A percentile compares a stretch with the other conserved stretches of the same genome.
phyloP scores from a whole-genome alignment of 176 grass and related monocot genomes.

The Aechmea fasciata region DNA sequence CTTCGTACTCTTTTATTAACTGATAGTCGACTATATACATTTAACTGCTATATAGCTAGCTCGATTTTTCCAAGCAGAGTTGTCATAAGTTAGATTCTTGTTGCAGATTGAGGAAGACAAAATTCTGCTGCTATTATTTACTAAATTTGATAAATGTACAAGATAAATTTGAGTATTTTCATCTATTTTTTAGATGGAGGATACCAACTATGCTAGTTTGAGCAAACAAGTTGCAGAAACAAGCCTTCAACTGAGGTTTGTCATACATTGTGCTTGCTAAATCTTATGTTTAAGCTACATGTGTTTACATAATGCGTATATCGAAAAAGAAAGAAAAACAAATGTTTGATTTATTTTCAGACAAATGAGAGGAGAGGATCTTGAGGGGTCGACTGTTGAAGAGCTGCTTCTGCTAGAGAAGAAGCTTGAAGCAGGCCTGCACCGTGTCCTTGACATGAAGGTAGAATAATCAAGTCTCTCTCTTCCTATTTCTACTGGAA shows the following conservation, averaged over 20 bases:
- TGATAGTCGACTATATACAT: too few species aligned
- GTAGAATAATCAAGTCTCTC: slow-evolving; percentile 18
- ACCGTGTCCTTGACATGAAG: slow-evolving; percentile 68
- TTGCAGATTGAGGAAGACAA: neutral
- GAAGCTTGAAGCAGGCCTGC: slow-evolving; percentile 69
- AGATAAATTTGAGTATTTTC: slow-evolving; percentile 4
- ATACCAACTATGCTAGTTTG: slow-evolving; percentile 49
- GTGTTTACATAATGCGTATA: slow-evolving; percentile 10
- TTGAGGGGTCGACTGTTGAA: slow-evolving; percentile 55
- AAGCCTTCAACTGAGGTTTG: slow-evolving; percentile 67
- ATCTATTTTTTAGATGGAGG: slow-evolving; percentile 51
- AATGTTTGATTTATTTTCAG: slow-evolving; percentile 25
- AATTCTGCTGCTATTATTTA: neutral
- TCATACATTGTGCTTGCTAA: slow-evolving; percentile 17
- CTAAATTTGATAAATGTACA: slow-evolving; percentile 6
- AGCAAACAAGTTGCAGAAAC: slow-evolving; percentile 66
- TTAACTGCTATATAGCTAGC: too few species aligned
- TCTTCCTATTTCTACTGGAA: neutral
- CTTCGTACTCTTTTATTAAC: too few species aligned
- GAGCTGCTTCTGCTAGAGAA: slow-evolving; percentile 77
- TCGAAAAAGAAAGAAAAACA: neutral
- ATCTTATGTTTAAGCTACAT: neutral
- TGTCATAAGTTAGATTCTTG: too few species aligned
- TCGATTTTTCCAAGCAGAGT: too few species aligned
- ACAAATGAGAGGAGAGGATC: slow-evolving; percentile 85